phyloP scores from a whole-genome alignment of 2,329 filamentous ascomycete genomes.

The Nothopassalora personata region DNA sequence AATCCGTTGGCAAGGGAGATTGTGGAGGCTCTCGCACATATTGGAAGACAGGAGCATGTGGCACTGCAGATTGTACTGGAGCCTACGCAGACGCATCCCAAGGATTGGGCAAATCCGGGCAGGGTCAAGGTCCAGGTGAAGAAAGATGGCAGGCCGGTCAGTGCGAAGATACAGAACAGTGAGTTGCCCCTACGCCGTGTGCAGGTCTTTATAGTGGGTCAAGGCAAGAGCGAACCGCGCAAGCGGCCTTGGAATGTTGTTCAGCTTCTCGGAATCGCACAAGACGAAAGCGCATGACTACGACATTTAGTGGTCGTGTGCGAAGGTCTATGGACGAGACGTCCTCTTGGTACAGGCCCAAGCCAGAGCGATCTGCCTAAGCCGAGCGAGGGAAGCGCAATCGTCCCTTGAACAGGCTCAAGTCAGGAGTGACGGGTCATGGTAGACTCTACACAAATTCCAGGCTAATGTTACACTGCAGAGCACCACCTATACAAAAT shows the following conservation, averaged over 20 bases:
- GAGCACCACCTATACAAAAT: slow-evolving; percentile 84
- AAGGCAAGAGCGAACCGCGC: background rate
- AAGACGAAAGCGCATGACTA: no score
- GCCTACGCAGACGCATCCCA: slow-evolving; percentile 85
- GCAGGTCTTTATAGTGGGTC: background rate
- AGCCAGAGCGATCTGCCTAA: background rate
- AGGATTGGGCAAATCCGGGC: slow-evolving; percentile 96
- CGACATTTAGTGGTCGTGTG: no score
- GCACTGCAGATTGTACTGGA: slow-evolving; percentile 73
- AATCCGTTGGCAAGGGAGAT: slow-evolving; percentile 89
- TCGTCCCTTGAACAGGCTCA: no score
- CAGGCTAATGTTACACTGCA: slow-evolving; percentile 36
- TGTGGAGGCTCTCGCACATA: slow-evolving; percentile 70
- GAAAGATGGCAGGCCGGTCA: slow-evolving; percentile 50
- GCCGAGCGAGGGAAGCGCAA: background rate
- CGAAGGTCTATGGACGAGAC: no score
- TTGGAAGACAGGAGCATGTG: slow-evolving; percentile 36
- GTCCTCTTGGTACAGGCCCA: no score
- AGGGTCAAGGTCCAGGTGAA: slow-evolving; percentile 74
- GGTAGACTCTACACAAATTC: background rate
- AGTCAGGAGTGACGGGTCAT: background rate
- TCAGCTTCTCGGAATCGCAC: no score
- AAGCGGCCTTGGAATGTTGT: no score
- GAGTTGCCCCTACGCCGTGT: slow-evolving; percentile 31
- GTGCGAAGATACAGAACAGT: slow-evolving; percentile 59